Conservation (phyloP, 192 early-diverging fungal genomes). For the Mortierella claussenii region DNA sequence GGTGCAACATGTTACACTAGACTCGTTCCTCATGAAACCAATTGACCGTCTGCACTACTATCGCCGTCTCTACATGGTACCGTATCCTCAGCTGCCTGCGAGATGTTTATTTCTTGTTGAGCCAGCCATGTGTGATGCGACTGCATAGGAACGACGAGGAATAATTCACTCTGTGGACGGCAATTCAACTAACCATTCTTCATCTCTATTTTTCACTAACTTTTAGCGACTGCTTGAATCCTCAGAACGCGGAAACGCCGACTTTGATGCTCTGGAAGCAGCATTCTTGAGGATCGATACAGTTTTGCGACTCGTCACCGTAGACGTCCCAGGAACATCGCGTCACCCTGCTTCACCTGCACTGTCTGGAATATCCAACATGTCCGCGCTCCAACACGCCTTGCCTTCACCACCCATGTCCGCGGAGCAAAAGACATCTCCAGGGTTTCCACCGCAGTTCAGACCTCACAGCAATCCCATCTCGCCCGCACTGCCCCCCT, state of each 20-base stretch:
- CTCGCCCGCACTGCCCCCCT: slow-evolving; percentile 38
- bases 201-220: background rate
- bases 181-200: background rate
- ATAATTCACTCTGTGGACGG: too few species aligned
- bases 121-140: too few species aligned
- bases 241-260: slow-evolving; percentile 54
- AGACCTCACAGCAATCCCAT: background rate
- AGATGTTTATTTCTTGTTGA: too few species aligned
- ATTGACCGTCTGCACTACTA: slow-evolving; percentile 65
- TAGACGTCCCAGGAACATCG: slow-evolving; percentile 48
- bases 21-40: slow-evolving; percentile 62
- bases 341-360: slow-evolving; percentile 47
- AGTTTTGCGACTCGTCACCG: slow-evolving; percentile 52
- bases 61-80: slow-evolving; percentile 62
- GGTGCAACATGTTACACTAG: slow-evolving; percentile 59
- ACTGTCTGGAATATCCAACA: slow-evolving; percentile 46
- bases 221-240: slow-evolving; percentile 58
- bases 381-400: slow-evolving; percentile 35
- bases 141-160: too few species aligned
- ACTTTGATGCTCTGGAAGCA: slow-evolving; percentile 52
- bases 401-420: slow-evolving; percentile 44
- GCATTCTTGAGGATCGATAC: slow-evolving; percentile 58
- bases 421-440: slow-evolving; percentile 10
- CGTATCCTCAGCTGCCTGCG: background rate
- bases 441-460: slow-evolving; percentile 27